phyloP scores from a whole-genome alignment of 352 stramenopile species.

The Pythium diclinum region DNA sequence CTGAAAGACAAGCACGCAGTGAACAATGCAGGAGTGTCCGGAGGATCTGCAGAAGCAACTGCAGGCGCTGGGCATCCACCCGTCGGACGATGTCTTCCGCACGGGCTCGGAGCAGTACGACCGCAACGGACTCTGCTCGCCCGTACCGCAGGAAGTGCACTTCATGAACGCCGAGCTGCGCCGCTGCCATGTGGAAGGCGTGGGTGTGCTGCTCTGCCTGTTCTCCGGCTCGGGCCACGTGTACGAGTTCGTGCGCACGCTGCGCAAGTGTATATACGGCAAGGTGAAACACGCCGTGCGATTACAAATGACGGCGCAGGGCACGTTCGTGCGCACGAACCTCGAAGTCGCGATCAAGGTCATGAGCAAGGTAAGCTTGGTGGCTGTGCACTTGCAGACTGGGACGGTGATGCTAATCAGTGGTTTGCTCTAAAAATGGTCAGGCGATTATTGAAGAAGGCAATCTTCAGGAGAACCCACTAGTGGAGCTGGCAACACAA shows the following conservation, averaged over 20 bases:
- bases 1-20: not conserved
- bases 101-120: conserved; percentile 75
- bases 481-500: conserved; percentile 82
- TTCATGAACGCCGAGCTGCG: conserved; percentile 85
- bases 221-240: conserved; percentile 79
- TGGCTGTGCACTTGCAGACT: not conserved
- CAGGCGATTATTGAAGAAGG: conserved; percentile 85
- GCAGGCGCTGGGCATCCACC: conserved; percentile 75
- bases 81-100: conserved; percentile 78
- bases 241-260: conserved; percentile 84
- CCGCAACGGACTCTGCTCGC: conserved; percentile 73
- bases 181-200: conserved; percentile 69
- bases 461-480: conserved; percentile 84
- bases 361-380: conserved; percentile 74
- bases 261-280: conserved; percentile 86
- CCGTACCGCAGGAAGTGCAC: conserved; percentile 84
- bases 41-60: conserved; percentile 76
- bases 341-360: conserved; percentile 85
- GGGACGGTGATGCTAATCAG: not conserved
- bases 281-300: conserved; percentile 87
- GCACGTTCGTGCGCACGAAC: conserved; percentile 77
- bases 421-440: not conserved
- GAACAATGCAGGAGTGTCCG: conserved; percentile 53
- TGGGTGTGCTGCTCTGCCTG: conserved; percentile 69
- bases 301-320: conserved; percentile 69